Conservation (phyloP, 2,329 filamentous ascomycete genomes). For the Exophiala sp. region DNA sequence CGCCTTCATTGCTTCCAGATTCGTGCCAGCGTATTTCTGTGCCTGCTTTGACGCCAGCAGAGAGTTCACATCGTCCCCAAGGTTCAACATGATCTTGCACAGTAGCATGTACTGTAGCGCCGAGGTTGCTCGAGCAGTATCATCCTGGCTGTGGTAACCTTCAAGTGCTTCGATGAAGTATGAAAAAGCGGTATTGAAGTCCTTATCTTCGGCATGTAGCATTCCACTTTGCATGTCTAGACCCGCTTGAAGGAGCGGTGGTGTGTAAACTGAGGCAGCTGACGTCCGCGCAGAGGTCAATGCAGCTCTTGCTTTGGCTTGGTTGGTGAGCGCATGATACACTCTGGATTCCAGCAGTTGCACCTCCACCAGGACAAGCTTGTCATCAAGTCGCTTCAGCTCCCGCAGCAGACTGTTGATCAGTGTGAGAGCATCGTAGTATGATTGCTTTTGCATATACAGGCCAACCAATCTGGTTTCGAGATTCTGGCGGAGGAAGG, state of each 20-base stretch:
- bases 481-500: constrained; percentile 96
- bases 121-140: constrained; percentile 83
- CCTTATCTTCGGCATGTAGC: constrained; percentile 96
- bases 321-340: constrained; percentile 96
- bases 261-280: constrained; percentile 95
- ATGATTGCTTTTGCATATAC: constrained; percentile 95
- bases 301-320: constrained; percentile 90
- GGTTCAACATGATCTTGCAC: constrained; percentile 99
- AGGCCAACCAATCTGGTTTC: constrained; percentile 91
- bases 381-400: constrained; percentile 96
- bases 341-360: constrained; percentile 95
- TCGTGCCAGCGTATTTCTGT: constrained; percentile 90
- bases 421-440: constrained; percentile 93
- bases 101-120: constrained; percentile 98
- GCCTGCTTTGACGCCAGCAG: constrained; percentile 96
- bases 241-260: constrained; percentile 88
- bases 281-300: constrained; percentile 91
- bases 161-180: constrained; percentile 99
- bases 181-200: constrained; percentile 97
- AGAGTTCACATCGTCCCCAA: constrained; percentile 91
- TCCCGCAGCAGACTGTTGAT: constrained; percentile 96
- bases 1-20: constrained; percentile 98
- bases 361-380: constrained; percentile 94
- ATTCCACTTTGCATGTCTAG: constrained; percentile 99
- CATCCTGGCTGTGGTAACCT: constrained; percentile 91